Conservation (phyloP, 768 basidiomycete species). For the Porpolomopsis calyptriformis region DNA sequence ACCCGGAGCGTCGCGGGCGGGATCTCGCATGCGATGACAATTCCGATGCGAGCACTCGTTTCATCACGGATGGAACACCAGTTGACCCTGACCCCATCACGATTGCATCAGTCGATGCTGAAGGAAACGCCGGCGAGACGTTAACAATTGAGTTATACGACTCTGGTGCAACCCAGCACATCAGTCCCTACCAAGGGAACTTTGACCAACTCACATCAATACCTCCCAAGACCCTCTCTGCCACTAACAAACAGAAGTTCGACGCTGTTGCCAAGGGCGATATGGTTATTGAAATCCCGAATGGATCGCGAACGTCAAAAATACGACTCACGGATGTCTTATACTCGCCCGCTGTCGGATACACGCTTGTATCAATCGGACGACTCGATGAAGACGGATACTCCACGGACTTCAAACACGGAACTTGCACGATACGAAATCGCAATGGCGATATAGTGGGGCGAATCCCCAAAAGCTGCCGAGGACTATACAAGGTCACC, state of each 20-base stretch:
- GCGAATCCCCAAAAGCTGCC: background rate
- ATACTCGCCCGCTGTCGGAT: background rate
- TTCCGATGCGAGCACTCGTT: background rate
- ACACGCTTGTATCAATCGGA: background rate
- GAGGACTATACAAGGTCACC: background rate
- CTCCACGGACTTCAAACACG: background rate
- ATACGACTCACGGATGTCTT: background rate
- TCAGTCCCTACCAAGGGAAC: conserved; percentile 10
- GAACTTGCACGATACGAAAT: background rate
- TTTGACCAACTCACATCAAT: conserved; percentile 9
- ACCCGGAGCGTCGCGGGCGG: background rate
- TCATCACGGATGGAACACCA: too few species aligned
- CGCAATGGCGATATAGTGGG: background rate
- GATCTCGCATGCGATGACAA: background rate
- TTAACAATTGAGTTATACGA: too few species aligned
- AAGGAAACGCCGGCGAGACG: too few species aligned
- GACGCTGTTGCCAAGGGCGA: conserved; percentile 11
- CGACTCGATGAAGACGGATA: background rate
- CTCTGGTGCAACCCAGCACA: conserved; percentile 12
- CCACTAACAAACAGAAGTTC: conserved; percentile 11
- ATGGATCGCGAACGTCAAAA: background rate
- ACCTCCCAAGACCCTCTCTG: too few species aligned
- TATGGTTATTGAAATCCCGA: background rate
- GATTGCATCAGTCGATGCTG: conserved; percentile 2
- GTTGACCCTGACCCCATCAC: too few species aligned